A percentile compares a stretch with the other conserved stretches of the same genome.
Conservation (phyloP, 164 flowering plant genomes). For the Tetrastigma voinierianum region DNA sequence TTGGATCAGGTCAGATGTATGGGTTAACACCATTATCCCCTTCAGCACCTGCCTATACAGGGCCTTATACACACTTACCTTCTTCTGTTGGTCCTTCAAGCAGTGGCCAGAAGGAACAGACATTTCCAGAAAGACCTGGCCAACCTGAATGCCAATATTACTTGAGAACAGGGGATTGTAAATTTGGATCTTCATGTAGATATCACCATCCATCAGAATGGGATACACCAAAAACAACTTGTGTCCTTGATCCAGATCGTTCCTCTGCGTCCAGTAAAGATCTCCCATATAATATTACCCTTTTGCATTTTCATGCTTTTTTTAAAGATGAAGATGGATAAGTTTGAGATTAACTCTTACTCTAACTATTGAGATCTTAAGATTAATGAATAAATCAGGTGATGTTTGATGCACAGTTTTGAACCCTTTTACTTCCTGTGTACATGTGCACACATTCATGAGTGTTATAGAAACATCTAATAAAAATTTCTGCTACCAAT, state of each 20-base stretch:
- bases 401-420: no score
- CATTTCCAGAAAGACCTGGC: constrained; percentile 88
- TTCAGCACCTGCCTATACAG: constrained; percentile 66
- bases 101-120: constrained; percentile 56
- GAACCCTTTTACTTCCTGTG: no score
- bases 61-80: constrained; percentile 42
- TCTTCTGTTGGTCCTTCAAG: constrained; percentile 50
- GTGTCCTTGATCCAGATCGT: constrained; percentile 59
- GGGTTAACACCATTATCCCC: constrained; percentile 66
- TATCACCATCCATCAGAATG: constrained; percentile 84
- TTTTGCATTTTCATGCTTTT: background rate
- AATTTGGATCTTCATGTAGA: constrained; percentile 85
- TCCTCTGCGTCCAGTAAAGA: constrained; percentile 82
- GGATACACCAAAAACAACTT: constrained; percentile 40
- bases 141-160: constrained; percentile 87
- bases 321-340: background rate
- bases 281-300: constrained; percentile 1
- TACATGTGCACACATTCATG: no score
- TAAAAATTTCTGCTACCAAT: no score
- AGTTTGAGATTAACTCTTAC: background rate
- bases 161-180: constrained; percentile 91
- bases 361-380: no score
- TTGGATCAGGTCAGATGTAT: constrained; percentile 50
- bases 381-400: no score
- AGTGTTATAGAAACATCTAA: no score